Conservation (phyloP, 768 basidiomycete species). For the Lactifluus piperatus region DNA sequence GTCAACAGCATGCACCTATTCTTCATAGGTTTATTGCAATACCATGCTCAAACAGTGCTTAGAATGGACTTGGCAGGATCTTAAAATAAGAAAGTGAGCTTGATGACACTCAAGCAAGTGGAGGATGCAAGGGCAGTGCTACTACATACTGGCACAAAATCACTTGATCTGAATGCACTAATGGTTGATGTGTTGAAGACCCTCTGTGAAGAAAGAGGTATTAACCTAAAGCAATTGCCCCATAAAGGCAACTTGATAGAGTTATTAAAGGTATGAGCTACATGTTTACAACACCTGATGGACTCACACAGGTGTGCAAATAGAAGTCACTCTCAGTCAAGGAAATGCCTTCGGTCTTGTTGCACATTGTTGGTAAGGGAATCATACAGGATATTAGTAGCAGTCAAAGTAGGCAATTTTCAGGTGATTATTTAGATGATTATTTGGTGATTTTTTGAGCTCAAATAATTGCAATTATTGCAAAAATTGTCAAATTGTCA, state of each 20-base stretch:
- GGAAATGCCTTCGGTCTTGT: background rate
- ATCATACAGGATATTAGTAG: background rate
- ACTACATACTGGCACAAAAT: background rate
- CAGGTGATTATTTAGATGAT: too few relatives aligned
- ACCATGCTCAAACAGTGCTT: conserved; percentile 16
- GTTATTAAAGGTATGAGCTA: background rate
- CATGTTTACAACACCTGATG: background rate
- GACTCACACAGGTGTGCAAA: background rate
- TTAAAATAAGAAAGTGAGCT: background rate
- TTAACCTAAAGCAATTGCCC: background rate
- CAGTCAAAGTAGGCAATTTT: too few relatives aligned
- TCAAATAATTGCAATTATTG: too few relatives aligned
- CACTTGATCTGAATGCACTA: background rate
- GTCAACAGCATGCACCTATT: conserved; percentile 26
- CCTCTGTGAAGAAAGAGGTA: background rate
- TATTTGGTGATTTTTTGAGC: too few relatives aligned
- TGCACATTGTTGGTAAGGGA: background rate
- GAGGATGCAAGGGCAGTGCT: background rate
- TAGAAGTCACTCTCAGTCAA: background rate
- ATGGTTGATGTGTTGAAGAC: background rate
- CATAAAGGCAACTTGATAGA: background rate
- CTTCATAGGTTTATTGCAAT: conserved; percentile 17
- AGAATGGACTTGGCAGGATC: conserved; percentile 8
- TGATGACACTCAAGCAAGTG: background rate
- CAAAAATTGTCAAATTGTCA: too few relatives aligned